Conservation (phyloP, 352 stramenopile genomes). For the Globisporangium nodosum region DNA sequence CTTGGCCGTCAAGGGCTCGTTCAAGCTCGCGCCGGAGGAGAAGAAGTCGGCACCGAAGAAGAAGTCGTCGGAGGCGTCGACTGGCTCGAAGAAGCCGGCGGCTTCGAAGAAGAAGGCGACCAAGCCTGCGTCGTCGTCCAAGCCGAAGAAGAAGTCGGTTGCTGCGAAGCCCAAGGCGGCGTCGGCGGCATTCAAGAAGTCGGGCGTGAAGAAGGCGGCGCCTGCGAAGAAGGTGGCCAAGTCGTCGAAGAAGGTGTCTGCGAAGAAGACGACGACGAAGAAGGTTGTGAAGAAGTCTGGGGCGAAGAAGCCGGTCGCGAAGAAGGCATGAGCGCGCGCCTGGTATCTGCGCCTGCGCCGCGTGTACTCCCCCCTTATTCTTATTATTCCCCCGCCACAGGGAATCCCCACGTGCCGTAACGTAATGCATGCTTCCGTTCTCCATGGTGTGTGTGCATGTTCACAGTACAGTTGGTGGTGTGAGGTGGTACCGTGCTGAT, state of each 20-base stretch:
- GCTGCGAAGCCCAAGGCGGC: conserved; percentile 48
- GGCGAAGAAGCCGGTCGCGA: conserved; percentile 14
- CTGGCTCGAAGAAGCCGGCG: conserved; percentile 13
- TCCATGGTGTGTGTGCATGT: too few species aligned
- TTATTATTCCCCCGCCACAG: conserved; percentile 42
- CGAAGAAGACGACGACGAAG: conserved; percentile 22
- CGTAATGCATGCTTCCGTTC: conserved; percentile 7
- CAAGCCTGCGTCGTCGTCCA: conserved; percentile 18
- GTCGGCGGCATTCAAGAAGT: conserved; percentile 33
- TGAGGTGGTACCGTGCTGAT: too few species aligned
- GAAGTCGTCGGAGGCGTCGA: conserved; percentile 20
- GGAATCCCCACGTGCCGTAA: conserved; percentile 28
- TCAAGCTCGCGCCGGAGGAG: conserved; percentile 90
- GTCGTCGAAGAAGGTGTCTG: conserved; percentile 19
- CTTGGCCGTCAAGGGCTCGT: conserved; percentile 91
- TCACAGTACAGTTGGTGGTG: too few species aligned
- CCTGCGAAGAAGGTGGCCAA: conserved; percentile 42
- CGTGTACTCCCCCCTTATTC: conserved; percentile 29
- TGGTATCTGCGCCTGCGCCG: background rate
- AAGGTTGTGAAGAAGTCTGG: conserved; percentile 12
- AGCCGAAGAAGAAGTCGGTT: conserved; percentile 57
- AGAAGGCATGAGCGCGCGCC: conserved; percentile 16
- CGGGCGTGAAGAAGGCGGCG: conserved; percentile 44
- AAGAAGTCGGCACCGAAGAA: conserved; percentile 72
- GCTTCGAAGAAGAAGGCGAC: conserved; percentile 42